Evolutionary conservation across 2,329 filamentous ascomycete genomes (phyloP).

Genomic region (Aspergillus floridensis): DNA sequence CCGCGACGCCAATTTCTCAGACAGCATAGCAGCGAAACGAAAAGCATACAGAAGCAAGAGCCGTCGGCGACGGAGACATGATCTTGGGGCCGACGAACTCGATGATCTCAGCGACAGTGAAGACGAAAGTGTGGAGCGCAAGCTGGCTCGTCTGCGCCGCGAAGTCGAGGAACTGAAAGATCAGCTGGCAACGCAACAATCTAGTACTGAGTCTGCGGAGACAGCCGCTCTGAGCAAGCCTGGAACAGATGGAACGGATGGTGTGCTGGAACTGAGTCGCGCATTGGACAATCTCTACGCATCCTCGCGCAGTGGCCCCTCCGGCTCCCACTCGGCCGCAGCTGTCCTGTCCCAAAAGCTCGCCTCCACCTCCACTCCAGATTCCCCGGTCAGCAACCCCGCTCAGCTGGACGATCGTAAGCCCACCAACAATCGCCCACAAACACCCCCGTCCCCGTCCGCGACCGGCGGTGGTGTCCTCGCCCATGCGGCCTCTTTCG

Average conservation of each 20-base stretch:
- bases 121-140: conserved; percentile 72
- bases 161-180: conserved; percentile 75
- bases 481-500: conserved; percentile 81
- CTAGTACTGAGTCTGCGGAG: conserved; percentile 53
- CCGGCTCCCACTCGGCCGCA: conserved; percentile 33
- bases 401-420: conserved; percentile 7
- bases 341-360: conserved; percentile 37
- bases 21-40: conserved; percentile 77
- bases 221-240: conserved; percentile 45
- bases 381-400: conserved; percentile 5
- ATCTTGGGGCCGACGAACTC: conserved; percentile 56
- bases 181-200: conserved; percentile 41
- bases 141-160: conserved; percentile 75
- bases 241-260: conserved; percentile 45
- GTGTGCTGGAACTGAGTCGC: conserved; percentile 67
- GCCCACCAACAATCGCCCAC: conserved; percentile 12
- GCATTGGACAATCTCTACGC: conserved; percentile 64
- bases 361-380: conserved; percentile 13
- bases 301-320: conserved; percentile 25
- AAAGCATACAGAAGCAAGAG: conserved; percentile 78
- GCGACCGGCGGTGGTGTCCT: conserved; percentile 53
- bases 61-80: conserved; percentile 56
- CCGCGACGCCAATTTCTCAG: conserved; percentile 79
- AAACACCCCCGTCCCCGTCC: conserved; percentile 17
- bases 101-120: conserved; percentile 78